Conservation (phyloP, 2,329 filamentous ascomycete genomes). For the Fusarium aywerte region DNA sequence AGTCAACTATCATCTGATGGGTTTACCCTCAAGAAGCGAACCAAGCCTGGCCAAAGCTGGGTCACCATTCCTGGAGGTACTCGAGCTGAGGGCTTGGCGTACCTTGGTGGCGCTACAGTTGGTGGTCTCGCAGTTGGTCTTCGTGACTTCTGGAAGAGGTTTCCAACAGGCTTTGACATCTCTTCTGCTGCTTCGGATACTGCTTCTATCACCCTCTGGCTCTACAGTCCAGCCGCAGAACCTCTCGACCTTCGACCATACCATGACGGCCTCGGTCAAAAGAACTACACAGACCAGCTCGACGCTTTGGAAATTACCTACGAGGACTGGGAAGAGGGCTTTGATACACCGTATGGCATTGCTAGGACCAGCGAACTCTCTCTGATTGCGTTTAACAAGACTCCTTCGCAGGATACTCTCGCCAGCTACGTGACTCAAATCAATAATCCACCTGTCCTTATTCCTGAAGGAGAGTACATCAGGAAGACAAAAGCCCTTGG, state of each 20-base stretch:
- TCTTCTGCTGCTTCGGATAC: constrained; percentile 59
- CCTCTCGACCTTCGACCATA: constrained; percentile 68
- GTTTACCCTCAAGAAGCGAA: constrained; percentile 69
- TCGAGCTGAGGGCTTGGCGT: constrained; percentile 65
- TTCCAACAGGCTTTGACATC: constrained; percentile 68
- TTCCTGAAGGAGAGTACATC: constrained; percentile 61
- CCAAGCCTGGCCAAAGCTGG: constrained; percentile 67
- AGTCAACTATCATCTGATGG: constrained; percentile 69
- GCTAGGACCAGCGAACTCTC: constrained; percentile 67
- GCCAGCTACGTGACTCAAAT: constrained; percentile 57
- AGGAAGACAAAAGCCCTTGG: constrained; percentile 64
- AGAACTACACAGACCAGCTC: constrained; percentile 66
- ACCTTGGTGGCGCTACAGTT: constrained; percentile 65
- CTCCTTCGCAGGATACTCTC: constrained; percentile 61
- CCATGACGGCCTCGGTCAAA: constrained; percentile 66
- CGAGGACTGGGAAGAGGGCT: constrained; percentile 68
- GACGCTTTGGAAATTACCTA: constrained; percentile 72
- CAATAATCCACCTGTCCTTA: constrained; percentile 63
- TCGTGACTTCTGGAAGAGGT: constrained; percentile 72
- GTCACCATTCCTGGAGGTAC: constrained; percentile 67
- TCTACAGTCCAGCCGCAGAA: constrained; percentile 66
- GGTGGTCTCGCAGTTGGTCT: constrained; percentile 70
- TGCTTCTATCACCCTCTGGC: constrained; percentile 67
- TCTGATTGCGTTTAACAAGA: constrained; percentile 63
- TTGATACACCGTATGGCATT: constrained; percentile 67